These are phyloP conservation scores for Tilletia walkeri DNA, from an alignment of 1,284 basidiomycete species.

Conservation along the genomic window DNA sequence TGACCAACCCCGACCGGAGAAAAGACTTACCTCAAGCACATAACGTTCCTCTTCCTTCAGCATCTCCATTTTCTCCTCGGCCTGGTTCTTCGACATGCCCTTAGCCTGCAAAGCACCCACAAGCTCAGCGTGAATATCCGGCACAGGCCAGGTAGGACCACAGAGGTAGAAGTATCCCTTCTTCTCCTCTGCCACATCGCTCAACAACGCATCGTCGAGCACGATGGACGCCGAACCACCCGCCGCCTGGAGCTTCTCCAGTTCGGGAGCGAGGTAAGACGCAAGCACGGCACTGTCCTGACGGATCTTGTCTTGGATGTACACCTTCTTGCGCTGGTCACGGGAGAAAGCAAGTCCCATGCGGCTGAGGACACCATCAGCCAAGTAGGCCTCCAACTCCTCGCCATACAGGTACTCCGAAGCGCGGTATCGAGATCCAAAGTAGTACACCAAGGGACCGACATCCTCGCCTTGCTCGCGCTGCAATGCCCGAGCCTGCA, in stretches of 20 bases:
- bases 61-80: constrained; percentile 80
- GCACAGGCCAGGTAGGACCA: constrained; percentile 97
- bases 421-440: constrained; percentile 90
- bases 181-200: constrained; percentile 30
- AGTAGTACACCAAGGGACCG: constrained; percentile 94
- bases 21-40: constrained; percentile 75
- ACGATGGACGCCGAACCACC: constrained; percentile 49
- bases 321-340: constrained; percentile 71
- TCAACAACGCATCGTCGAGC: constrained; percentile 61
- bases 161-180: constrained; percentile 83
- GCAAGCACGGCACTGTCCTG: constrained; percentile 79
- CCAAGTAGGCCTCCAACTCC: constrained; percentile 69
- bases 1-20: too few relatives aligned
- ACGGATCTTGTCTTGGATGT: constrained; percentile 98
- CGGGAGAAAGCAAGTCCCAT: constrained; percentile 95
- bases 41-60: constrained; percentile 97
- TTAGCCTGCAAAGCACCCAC: constrained; percentile 70
- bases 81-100: constrained; percentile 67
- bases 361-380: constrained; percentile 78
- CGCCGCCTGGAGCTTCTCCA: constrained; percentile 62
- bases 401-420: constrained; percentile 96
- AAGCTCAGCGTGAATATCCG: constrained; percentile 91
- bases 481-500: constrained; percentile 87
- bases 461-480: constrained; percentile 72
- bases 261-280: constrained; percentile 55